These are phyloP conservation scores for Aspergillus pseudotamarii DNA, from an alignment of 2,329 filamentous ascomycete species.

Conservation along the genomic window DNA sequence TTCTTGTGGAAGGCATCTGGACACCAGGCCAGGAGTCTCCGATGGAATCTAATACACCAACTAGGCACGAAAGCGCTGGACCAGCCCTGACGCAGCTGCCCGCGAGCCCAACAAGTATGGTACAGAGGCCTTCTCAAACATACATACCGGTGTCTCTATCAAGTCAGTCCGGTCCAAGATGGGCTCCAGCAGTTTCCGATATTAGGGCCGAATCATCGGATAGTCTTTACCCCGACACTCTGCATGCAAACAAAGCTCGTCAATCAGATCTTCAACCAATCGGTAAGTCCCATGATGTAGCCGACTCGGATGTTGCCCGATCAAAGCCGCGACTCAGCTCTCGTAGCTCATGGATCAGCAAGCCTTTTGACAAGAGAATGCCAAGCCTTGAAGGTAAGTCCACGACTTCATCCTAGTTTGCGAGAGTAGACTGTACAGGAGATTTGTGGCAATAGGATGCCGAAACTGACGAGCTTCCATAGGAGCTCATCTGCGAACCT, in stretches of 20 bases:
- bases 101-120: background rate
- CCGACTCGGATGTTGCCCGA: constrained; percentile 9
- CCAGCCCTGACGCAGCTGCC: constrained; percentile 8
- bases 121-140: constrained; percentile 8
- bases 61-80: constrained; percentile 14
- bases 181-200: constrained; percentile 1
- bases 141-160: constrained; percentile 3
- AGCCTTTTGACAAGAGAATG: constrained; percentile 19
- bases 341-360: constrained; percentile 25
- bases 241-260: constrained; percentile 8
- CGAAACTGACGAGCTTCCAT: background rate
- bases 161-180: constrained; percentile 5
- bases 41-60: constrained; percentile 27
- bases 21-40: constrained; percentile 57
- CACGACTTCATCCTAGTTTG: background rate
- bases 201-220: background rate
- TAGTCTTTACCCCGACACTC: constrained; percentile 10
- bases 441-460: background rate
- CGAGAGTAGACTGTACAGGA: background rate
- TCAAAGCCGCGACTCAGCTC: constrained; percentile 19
- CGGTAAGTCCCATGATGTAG: background rate
- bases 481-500: constrained; percentile 28
- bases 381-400: constrained; percentile 17
- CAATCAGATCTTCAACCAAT: constrained; percentile 3
- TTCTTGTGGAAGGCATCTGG: constrained; percentile 86